Conservation (phyloP, 108 stramenopile species). For the Chaetoceros tenuissimus region DNA sequence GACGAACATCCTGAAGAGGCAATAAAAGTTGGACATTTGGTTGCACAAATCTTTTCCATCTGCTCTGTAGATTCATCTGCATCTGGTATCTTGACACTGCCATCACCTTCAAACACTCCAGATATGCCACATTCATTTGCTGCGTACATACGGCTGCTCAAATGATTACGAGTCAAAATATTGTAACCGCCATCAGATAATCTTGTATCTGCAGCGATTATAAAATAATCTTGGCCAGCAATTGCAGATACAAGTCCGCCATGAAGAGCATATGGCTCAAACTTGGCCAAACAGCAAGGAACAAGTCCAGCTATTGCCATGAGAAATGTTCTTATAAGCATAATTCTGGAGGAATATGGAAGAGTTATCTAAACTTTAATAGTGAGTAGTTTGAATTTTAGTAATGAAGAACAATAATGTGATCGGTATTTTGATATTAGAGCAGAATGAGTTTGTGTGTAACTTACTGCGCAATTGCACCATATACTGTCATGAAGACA, state of each 20-base stretch:
- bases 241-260: constrained; percentile 76
- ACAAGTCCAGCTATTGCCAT: too few relatives aligned
- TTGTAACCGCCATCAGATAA: constrained; percentile 63
- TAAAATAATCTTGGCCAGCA: constrained; percentile 55
- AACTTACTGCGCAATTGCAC: too few relatives aligned
- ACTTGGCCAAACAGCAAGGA: constrained; percentile 12
- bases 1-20: constrained; percentile 69
- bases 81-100: not conserved
- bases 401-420: too few relatives aligned
- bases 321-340: not conserved
- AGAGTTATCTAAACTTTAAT: not conserved
- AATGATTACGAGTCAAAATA: constrained; percentile 45
- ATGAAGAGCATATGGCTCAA: constrained; percentile 76
- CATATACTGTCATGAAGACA: too few relatives aligned
- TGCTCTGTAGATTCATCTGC: too few relatives aligned
- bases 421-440: too few relatives aligned
- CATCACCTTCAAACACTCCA: not conserved
- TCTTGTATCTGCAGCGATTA: constrained; percentile 67
- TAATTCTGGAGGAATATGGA: not conserved
- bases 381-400: not conserved
- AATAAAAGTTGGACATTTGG: constrained; percentile 36
- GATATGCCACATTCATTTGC: constrained; percentile 12
- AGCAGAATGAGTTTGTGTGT: too few relatives aligned
- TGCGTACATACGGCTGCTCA: constrained; percentile 57
- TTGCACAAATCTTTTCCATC: not conserved